These are phyloP conservation scores for Tolypocladium sp. DNA, from an alignment of 2,329 filamentous ascomycete genomes.

Conservation along the genomic window DNA sequence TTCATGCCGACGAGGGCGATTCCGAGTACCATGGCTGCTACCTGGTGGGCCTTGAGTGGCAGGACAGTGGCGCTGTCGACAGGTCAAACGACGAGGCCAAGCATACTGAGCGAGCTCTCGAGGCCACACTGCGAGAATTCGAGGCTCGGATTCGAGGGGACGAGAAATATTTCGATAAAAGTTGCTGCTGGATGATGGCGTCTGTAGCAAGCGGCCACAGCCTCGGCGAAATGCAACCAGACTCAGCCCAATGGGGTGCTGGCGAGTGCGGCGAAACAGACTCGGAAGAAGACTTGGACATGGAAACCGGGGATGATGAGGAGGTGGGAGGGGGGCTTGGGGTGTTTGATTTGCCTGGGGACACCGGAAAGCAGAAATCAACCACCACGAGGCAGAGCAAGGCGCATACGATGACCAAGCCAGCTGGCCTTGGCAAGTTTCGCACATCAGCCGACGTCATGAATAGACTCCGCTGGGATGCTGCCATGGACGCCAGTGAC, in stretches of 20 bases:
- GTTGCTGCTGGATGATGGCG: conserved; percentile 38
- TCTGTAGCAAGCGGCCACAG: conserved; percentile 27
- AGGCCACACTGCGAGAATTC: conserved; percentile 34
- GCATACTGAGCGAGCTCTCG: conserved; percentile 32
- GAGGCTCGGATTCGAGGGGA: conserved; percentile 36
- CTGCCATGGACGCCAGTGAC: conserved; percentile 39
- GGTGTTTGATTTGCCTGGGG: not conserved
- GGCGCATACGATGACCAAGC: conserved; percentile 6
- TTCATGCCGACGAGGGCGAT: conserved; percentile 11
- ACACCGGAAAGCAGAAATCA: not conserved
- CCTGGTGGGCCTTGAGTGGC: conserved; percentile 45
- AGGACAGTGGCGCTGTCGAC: conserved; percentile 11
- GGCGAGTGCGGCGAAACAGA: conserved; percentile 26
- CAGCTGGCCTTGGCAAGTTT: conserved; percentile 34
- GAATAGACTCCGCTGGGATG: conserved; percentile 51
- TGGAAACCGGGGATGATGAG: conserved; percentile 22
- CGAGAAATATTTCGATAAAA: conserved; percentile 37
- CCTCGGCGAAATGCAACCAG: conserved; percentile 32
- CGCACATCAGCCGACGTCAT: conserved; percentile 50
- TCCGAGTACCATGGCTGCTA: conserved; percentile 52
- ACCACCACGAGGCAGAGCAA: not conserved
- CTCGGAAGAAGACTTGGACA: conserved; percentile 32
- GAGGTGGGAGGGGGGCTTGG: conserved; percentile 6
- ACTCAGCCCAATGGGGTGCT: conserved; percentile 39
- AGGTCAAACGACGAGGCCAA: conserved; percentile 31